Conservation (phyloP, 2,329 filamentous ascomycete species). For the Neopestalotiopsis rosae region DNA sequence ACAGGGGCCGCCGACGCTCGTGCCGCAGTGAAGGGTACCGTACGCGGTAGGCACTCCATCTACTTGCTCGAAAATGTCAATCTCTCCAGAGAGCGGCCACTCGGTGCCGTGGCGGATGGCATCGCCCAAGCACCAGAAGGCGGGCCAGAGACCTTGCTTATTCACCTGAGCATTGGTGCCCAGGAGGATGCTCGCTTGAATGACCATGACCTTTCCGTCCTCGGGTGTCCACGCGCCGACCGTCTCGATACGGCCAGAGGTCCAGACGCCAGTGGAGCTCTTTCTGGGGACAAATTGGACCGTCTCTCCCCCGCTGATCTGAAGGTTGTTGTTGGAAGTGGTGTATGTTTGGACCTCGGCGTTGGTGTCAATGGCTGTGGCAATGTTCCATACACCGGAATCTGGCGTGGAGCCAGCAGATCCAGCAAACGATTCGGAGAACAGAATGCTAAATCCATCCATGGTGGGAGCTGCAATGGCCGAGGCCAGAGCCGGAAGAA, state of each 20-base stretch:
- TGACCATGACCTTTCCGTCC: constrained; percentile 45
- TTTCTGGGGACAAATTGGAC: constrained; percentile 56
- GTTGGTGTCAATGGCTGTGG: constrained; percentile 51
- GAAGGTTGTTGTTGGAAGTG: constrained; percentile 48
- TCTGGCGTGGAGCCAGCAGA: constrained; percentile 43
- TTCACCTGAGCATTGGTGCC: constrained; percentile 41
- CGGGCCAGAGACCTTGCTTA: constrained; percentile 58
- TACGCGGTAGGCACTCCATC: constrained; percentile 51
- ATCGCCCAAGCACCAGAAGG: constrained; percentile 58
- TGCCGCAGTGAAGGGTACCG: constrained; percentile 55
- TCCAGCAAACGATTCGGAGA: constrained; percentile 52
- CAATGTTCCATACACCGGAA: constrained; percentile 50
- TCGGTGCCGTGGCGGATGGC: constrained; percentile 48
- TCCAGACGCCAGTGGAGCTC: constrained; percentile 47
- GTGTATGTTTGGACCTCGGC: constrained; percentile 55
- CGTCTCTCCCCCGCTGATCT: constrained; percentile 56
- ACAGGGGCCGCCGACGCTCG: constrained; percentile 49
- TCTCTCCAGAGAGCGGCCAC: constrained; percentile 57
- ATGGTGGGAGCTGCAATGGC: constrained; percentile 34
- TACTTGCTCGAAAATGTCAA: constrained; percentile 57
- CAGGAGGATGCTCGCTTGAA: constrained; percentile 51
- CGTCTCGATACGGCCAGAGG: constrained; percentile 55
- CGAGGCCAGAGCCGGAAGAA: constrained; percentile 33
- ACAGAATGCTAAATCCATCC: constrained; percentile 47
- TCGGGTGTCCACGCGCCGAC: constrained; percentile 50